Evolutionary conservation across 2,329 filamentous ascomycete species (phyloP), one percentile per base, ranked within the genome.

Genomic region (Cordyceps farinosa): DNA sequence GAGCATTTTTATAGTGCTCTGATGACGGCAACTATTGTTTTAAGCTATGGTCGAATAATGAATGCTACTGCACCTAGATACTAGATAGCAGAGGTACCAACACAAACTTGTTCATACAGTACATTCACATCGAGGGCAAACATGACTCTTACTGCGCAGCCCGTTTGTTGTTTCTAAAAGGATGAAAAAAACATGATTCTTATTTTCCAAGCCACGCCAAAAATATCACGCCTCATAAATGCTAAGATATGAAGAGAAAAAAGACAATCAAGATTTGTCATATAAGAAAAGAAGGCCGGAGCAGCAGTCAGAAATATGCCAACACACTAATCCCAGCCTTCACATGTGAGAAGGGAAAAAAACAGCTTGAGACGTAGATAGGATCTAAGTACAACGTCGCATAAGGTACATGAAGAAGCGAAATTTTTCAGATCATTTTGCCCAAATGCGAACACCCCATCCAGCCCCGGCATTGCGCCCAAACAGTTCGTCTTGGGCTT

Each of bases 401-500:
- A 62, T 62, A 67, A 66, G 60, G 65, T 67, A 67, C 65, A 67
- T 61, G 62, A 32, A 67, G 67, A 67, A 67, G 66, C 59, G 65
- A 66, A 66, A 62, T 63, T 62, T 57, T 58, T 65, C 57, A 67
- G 51, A 56, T 63, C 56, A 52, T 61, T 62, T 61, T 61, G 44
- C 58, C 50, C 62, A 61, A 40, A 64, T 61, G 58, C 51, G 48
- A 61, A 57, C 62, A 59, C 32, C 42, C 48, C 52, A 56, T 61
- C 57, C 42, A 36, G 51, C 29, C 54, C 47, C 55, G 48, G 54
- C 48, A 59, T 52, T 59, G 54, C 61, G 50, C 42, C 42, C 60
- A 62, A 62, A 62, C 30, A 55, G n/a, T 27, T 22, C 29, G 42
- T 29, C 42, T 42, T 40, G 13, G 30, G 51, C 22, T 8, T 48